Evolutionary conservation across 2,329 filamentous ascomycete species (phyloP), one percentile per base, ranked within the genome.

Genomic region (Sporothrix sp.): DNA sequence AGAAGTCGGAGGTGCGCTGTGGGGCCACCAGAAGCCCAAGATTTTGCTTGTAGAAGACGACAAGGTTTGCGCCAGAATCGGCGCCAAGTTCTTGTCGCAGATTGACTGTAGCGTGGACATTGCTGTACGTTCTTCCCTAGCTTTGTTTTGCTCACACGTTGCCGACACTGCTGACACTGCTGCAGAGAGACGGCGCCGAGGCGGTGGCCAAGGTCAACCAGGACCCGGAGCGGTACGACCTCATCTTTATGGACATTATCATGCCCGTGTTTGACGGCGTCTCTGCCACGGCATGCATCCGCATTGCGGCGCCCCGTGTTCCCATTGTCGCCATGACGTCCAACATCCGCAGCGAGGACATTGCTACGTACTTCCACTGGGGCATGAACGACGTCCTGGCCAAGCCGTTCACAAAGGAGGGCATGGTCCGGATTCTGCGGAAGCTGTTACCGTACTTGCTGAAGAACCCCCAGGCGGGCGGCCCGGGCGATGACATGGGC

Each of bases 381-480:
- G 93, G 90, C 93, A 96, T 98, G 90, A 94, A 95, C 62, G 93
- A 95, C 62, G 91, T 98, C 16, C 71, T 98, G 54, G 91, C 93
- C 0, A 98, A 98, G 63, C 93, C 93, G 0, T 98, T 98, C 65
- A 98, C 93, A 4, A 84, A 85, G 60, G 85, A 89, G 58, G 87
- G 85, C 35, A 87, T 93, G 71, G 75, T 87, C 51, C 82, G 84
- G 57, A 85, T 95, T 69, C 75, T 98, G 27, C 87, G 93, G 66
- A 94, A 91, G 62, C 88, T 96, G 63, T 73, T 97, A 45, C 76
- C 80, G n/a, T 84, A 89, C 63, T 74, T 95, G 54, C 82, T 94
- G 62, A 88, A 87, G 62, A 78, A 80, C 52, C 75, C 76, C 4
- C 69, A 72, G 3, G 61, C 56, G 7, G 54, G 57, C 1, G 59